A percentile compares a stretch with the other conserved stretches of the same genome.
These are phyloP conservation scores for Dacryopinax primogenitus DNA, from an alignment of 768 basidiomycete genomes.

Conservation along the genomic window DNA sequence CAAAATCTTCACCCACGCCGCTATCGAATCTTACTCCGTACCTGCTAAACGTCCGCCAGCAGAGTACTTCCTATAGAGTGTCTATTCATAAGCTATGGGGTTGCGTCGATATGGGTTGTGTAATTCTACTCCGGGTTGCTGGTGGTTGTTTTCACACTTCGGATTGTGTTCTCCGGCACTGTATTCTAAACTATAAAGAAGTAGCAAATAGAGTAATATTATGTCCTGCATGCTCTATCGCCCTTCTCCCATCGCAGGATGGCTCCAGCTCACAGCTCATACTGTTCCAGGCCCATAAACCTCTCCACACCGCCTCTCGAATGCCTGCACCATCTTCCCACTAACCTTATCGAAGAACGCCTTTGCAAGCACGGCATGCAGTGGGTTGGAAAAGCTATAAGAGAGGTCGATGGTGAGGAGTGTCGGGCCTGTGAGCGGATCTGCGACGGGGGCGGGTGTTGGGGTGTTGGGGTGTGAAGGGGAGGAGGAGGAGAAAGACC, in stretches of 20 bases:
- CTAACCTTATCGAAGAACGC: slow-evolving; percentile 80
- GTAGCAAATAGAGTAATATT: not conserved
- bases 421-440: slow-evolving; percentile 38
- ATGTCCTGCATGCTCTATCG: not conserved
- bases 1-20: slow-evolving; percentile 86
- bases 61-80: slow-evolving; percentile 61
- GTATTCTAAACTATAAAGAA: not conserved
- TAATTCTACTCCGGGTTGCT: not conserved
- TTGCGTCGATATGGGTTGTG: not conserved
- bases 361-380: slow-evolving; percentile 71
- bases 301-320: slow-evolving; percentile 67
- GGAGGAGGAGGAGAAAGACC: slow-evolving; percentile 50
- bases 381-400: slow-evolving; percentile 76
- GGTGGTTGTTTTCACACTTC: not conserved
- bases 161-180: not conserved
- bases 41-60: slow-evolving; percentile 75
- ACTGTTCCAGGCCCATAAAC: slow-evolving; percentile 43
- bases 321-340: slow-evolving; percentile 80
- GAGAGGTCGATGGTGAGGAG: slow-evolving; percentile 71
- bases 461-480: slow-evolving; percentile 1
- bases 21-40: slow-evolving; percentile 68
- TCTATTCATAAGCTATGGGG: not conserved
- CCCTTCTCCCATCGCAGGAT: not conserved
- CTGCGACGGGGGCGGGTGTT: slow-evolving; percentile 13
- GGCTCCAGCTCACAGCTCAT: not conserved